Evolutionary conservation across 768 basidiomycete genomes (phyloP).

Genomic region (Strobilomyces echinocephalus): DNA sequence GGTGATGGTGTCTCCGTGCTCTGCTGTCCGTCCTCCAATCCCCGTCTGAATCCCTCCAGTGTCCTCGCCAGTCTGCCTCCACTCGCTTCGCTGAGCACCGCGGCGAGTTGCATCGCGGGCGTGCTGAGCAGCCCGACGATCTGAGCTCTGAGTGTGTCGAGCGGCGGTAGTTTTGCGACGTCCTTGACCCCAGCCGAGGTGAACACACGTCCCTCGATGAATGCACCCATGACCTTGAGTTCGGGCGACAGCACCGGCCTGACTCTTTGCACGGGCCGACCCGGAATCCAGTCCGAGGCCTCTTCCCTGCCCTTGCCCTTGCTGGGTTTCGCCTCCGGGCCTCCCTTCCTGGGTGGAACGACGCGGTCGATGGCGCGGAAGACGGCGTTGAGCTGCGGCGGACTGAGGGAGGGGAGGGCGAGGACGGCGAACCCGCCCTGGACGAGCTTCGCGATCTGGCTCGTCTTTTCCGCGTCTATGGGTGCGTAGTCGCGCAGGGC

Average conservation of each 20-base stretch:
- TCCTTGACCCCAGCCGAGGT: slow-evolving; percentile 52
- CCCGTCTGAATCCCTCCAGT: slow-evolving; percentile 67
- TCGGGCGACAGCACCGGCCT: slow-evolving; percentile 57
- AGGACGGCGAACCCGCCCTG: slow-evolving; percentile 64
- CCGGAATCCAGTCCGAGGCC: slow-evolving; percentile 60
- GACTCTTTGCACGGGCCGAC: slow-evolving; percentile 59
- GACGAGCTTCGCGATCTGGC: slow-evolving; percentile 51
- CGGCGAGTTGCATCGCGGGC: slow-evolving; percentile 69
- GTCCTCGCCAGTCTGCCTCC: slow-evolving; percentile 69
- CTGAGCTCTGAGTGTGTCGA: slow-evolving; percentile 75
- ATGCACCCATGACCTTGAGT: slow-evolving; percentile 67
- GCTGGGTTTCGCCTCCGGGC: slow-evolving; percentile 35
- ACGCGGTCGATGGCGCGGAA: slow-evolving; percentile 63
- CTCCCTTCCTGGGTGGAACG: slow-evolving; percentile 55
- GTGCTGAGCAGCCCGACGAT: slow-evolving; percentile 79
- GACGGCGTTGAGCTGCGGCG: slow-evolving; percentile 64
- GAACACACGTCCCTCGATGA: slow-evolving; percentile 75
- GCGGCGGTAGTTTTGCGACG: slow-evolving; percentile 69
- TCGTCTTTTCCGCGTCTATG: slow-evolving; percentile 44
- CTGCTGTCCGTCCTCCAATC: slow-evolving; percentile 52
- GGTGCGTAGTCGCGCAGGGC: slow-evolving; percentile 59
- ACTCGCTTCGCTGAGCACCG: slow-evolving; percentile 61
- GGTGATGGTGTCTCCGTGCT: slow-evolving; percentile 15
- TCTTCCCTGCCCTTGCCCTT: slow-evolving; percentile 50
- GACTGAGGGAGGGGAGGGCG: slow-evolving; percentile 60